These are phyloP conservation scores for Xerocomus amazonicus DNA, from an alignment of 1,284 basidiomycete genomes.

Conservation along the genomic window DNA sequence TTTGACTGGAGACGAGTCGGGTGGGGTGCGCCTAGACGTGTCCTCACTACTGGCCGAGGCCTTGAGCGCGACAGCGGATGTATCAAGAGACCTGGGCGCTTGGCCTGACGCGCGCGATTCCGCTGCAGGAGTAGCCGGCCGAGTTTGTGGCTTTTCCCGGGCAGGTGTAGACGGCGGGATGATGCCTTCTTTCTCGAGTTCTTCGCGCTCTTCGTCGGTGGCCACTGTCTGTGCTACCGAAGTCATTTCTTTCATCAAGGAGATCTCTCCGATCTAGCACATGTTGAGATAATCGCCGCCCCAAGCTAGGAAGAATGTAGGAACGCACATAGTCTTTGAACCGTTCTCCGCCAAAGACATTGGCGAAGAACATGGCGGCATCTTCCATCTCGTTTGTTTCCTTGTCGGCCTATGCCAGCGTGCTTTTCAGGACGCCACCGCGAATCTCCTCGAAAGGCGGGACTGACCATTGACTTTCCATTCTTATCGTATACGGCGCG, in stretches of 20 bases:
- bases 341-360: conserved; percentile 88
- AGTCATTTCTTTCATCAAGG: conserved; percentile 89
- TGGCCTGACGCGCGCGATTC: conserved; percentile 13
- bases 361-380: conserved; percentile 87
- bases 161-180: conserved; percentile 22
- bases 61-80: conserved; percentile 17
- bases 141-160: conserved; percentile 21
- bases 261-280: conserved; percentile 84
- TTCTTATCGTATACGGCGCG: conserved; percentile 94
- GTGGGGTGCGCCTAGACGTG: conserved; percentile 14
- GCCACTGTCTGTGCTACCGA: conserved; percentile 75
- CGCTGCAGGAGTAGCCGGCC: conserved; percentile 26
- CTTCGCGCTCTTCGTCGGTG: conserved; percentile 89
- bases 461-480: conserved; percentile 77
- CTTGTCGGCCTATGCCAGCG: conserved; percentile 54
- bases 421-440: conserved; percentile 4
- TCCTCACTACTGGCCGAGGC: conserved; percentile 20
- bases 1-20: conserved; percentile 22
- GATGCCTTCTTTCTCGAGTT: conserved; percentile 69
- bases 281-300: conserved; percentile 1
- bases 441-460: conserved; percentile 5
- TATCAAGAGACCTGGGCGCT: conserved; percentile 8
- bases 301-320: not conserved
- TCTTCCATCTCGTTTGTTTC: conserved; percentile 77
- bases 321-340: conserved; percentile 79